Evolutionary conservation across 169 alveolate genomes (phyloP).

Genomic region (Condylostoma magnum): DNA sequence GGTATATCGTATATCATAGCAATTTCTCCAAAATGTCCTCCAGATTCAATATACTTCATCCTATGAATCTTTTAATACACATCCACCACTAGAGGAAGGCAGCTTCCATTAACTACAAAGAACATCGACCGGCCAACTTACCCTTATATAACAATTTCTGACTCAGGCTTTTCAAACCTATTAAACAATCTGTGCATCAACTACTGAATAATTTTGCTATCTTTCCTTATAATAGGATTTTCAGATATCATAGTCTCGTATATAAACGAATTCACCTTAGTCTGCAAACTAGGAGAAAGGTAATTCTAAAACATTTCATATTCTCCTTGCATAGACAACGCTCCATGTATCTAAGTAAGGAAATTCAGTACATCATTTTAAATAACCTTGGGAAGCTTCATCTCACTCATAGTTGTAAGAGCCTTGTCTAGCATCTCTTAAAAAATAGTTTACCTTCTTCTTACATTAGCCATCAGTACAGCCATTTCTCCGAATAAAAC

Average conservation of each 20-base stretch:
- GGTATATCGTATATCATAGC: constrained; percentile 45
- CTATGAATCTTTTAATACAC: neutral
- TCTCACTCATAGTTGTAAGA: constrained; percentile 35
- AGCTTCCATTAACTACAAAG: constrained; percentile 44
- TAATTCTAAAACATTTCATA: constrained; percentile 32
- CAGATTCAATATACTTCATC: constrained; percentile 4
- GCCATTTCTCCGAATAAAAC: constrained; percentile 59
- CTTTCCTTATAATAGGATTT: constrained; percentile 25
- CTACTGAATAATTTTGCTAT: constrained; percentile 12
- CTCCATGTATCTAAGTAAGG: constrained; percentile 29
- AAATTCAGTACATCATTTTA: constrained; percentile 18
- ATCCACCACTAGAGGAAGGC: neutral
- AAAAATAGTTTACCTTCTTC: constrained; percentile 16
- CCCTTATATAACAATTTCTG: constrained; percentile 45
- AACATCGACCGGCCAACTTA: constrained; percentile 25
- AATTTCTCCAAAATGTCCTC: constrained; percentile 54
- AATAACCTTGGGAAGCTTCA: constrained; percentile 35
- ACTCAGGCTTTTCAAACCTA: constrained; percentile 39
- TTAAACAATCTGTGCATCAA: constrained; percentile 28
- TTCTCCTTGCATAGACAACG: constrained; percentile 33
- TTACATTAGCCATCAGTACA: constrained; percentile 32
- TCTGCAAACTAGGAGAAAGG: constrained; percentile 39
- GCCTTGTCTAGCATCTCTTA: constrained; percentile 41
- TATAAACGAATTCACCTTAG: constrained; percentile 29
- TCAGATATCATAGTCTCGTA: constrained; percentile 29